A percentile compares a stretch with the other conserved stretches of the same genome.
phyloP scores from a whole-genome alignment of 352 stramenopile genomes.

The Detonula confervacea region DNA sequence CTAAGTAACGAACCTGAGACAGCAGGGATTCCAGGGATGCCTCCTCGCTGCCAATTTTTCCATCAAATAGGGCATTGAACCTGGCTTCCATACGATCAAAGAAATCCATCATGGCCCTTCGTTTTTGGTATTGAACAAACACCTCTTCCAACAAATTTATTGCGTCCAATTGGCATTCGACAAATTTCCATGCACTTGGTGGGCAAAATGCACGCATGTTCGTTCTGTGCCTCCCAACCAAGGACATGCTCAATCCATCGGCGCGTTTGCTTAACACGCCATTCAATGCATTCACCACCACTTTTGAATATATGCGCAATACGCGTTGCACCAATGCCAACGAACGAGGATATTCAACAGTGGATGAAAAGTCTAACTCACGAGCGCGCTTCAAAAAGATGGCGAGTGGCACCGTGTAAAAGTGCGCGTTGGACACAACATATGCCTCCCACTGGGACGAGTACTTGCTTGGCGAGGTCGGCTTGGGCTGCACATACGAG shows the following conservation, averaged over 20 bases:
- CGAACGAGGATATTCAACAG: constrained; percentile 52
- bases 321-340: constrained; percentile 66
- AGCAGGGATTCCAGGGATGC: constrained; percentile 57
- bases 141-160: constrained; percentile 82
- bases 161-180: constrained; percentile 67
- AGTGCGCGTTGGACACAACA: constrained; percentile 75
- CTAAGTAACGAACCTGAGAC: constrained; percentile 62
- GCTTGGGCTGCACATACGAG: constrained; percentile 39
- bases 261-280: constrained; percentile 41
- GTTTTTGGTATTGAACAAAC: constrained; percentile 77
- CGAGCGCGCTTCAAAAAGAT: constrained; percentile 78
- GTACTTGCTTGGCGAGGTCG: constrained; percentile 61
- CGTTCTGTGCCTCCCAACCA: constrained; percentile 59
- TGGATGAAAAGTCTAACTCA: constrained; percentile 82
- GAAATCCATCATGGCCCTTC: constrained; percentile 56
- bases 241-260: constrained; percentile 18
- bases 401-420: constrained; percentile 78
- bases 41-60: constrained; percentile 59
- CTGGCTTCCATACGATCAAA: constrained; percentile 60
- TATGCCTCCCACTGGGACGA: constrained; percentile 75
- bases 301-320: constrained; percentile 68
- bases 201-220: constrained; percentile 68
- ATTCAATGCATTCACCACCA: constrained; percentile 72
- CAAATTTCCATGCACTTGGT: constrained; percentile 48
- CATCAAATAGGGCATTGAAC: constrained; percentile 62